phyloP scores from a whole-genome alignment of 768 basidiomycete species.

The Boletus rubescentipes region DNA sequence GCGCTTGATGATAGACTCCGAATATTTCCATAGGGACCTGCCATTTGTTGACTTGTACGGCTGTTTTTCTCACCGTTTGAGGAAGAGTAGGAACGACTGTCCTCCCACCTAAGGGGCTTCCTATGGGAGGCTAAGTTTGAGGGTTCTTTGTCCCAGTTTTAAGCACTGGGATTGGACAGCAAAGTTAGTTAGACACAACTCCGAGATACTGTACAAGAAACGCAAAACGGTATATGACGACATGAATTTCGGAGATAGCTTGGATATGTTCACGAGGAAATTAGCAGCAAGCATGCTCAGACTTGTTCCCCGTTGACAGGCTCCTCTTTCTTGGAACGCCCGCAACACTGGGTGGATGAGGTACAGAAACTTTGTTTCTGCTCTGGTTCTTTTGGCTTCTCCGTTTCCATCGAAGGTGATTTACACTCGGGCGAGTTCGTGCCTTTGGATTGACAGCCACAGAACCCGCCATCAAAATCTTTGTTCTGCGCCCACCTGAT shows the following conservation, averaged over 20 bases:
- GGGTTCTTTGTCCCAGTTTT: too few relatives aligned
- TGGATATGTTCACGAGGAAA: not conserved
- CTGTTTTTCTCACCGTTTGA: too few relatives aligned
- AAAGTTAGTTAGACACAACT: not conserved
- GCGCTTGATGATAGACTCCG: too few relatives aligned
- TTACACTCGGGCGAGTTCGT: not conserved
- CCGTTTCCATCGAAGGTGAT: not conserved
- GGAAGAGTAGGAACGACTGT: too few relatives aligned
- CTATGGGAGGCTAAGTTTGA: too few relatives aligned
- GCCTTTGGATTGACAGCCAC: slow-evolving; percentile 13
- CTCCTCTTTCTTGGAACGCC: not conserved
- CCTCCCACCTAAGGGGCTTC: too few relatives aligned
- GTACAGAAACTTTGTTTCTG: not conserved
- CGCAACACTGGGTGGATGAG: not conserved
- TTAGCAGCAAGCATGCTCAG: not conserved
- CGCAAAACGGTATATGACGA: too few relatives aligned
- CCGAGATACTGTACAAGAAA: not conserved
- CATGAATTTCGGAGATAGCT: not conserved
- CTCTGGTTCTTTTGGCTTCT: not conserved
- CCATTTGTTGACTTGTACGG: too few relatives aligned
- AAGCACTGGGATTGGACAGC: too few relatives aligned
- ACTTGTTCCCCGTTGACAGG: slow-evolving; percentile 2
- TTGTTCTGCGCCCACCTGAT: slow-evolving; percentile 37
- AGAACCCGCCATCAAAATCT: slow-evolving; percentile 41
- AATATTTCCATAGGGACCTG: too few relatives aligned